phyloP scores from a whole-genome alignment of 768 basidiomycete genomes.

The Mycena kentingensis region DNA sequence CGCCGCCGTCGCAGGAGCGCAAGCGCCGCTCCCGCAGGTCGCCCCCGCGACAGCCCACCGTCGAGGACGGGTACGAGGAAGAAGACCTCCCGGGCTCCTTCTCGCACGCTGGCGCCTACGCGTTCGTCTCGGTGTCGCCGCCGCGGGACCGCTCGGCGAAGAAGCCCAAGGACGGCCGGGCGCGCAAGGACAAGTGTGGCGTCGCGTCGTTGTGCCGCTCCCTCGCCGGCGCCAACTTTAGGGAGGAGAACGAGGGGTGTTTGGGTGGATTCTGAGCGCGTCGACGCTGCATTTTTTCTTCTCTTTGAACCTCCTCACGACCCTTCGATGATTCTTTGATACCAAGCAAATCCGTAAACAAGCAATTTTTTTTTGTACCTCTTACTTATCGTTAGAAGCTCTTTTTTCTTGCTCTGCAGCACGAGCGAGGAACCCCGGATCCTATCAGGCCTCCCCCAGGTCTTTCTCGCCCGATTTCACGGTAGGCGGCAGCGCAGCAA shows the following conservation, averaged over 20 bases:
- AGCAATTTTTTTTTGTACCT: too few species aligned
- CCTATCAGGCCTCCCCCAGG: too few species aligned
- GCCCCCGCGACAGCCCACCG: neutral
- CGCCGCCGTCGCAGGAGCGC: neutral
- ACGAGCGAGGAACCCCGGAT: too few species aligned
- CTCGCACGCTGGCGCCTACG: conserved; percentile 7
- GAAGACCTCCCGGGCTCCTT: conserved; percentile 13
- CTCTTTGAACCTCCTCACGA: too few species aligned
- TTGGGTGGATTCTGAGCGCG: conserved; percentile 21
- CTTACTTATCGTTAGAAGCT: too few species aligned
- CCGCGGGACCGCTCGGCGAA: neutral
- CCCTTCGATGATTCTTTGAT: too few species aligned
- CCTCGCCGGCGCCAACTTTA: conserved; percentile 6
- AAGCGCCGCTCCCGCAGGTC: conserved; percentile 3
- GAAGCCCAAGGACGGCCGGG: neutral
- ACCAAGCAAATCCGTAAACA: too few species aligned
- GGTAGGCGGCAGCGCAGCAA: too few species aligned
- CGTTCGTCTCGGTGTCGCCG: neutral
- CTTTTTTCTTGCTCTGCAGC: too few species aligned
- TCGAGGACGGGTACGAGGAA: conserved; percentile 20
- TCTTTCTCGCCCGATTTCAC: too few species aligned
- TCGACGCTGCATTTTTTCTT: too few species aligned
- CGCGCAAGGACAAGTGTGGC: conserved; percentile 5
- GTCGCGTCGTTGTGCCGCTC: conserved; percentile 9
- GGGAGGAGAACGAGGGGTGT: conserved; percentile 10